Evolutionary conservation across 768 basidiomycete genomes (phyloP).

Genomic region (Rhodocollybia butyracea): DNA sequence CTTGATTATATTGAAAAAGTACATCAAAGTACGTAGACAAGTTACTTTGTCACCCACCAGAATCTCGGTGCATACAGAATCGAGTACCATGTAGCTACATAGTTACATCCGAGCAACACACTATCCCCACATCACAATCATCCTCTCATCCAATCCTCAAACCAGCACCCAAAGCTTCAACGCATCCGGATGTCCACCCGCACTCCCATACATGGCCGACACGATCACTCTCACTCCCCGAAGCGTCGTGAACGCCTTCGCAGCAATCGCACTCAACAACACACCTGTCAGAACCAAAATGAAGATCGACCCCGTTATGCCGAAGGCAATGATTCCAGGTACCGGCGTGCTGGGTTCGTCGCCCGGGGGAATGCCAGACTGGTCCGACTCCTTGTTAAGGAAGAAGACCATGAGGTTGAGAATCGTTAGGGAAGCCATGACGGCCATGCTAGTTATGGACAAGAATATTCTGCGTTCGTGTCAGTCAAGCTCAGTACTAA

Average conservation of each 20-base stretch:
- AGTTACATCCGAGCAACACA: no score
- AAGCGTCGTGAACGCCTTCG: neutral
- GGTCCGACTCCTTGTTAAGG: no score
- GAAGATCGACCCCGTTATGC: conserved; percentile 2
- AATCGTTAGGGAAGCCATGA: conserved; percentile 18
- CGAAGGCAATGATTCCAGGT: conserved; percentile 4
- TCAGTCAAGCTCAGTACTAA: no score
- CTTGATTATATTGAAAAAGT: no score
- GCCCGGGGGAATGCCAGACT: no score
- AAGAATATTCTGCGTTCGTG: conserved; percentile 15
- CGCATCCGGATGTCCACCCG: neutral
- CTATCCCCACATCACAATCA: no score
- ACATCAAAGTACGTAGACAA: no score
- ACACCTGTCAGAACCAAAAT: neutral
- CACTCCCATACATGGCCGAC: neutral
- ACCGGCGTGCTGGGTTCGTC: no score
- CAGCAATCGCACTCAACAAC: neutral
- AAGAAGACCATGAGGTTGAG: conserved; percentile 19
- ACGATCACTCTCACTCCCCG: neutral
- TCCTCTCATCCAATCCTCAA: no score
- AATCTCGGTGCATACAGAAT: no score
- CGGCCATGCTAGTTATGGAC: conserved; percentile 11
- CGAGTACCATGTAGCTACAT: no score
- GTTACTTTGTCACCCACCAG: no score
- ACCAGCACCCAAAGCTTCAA: conserved; percentile 2